Base-by-base conservation (phyloP, 1,284 basidiomycete species). In the Serendipita sp. region DNA sequence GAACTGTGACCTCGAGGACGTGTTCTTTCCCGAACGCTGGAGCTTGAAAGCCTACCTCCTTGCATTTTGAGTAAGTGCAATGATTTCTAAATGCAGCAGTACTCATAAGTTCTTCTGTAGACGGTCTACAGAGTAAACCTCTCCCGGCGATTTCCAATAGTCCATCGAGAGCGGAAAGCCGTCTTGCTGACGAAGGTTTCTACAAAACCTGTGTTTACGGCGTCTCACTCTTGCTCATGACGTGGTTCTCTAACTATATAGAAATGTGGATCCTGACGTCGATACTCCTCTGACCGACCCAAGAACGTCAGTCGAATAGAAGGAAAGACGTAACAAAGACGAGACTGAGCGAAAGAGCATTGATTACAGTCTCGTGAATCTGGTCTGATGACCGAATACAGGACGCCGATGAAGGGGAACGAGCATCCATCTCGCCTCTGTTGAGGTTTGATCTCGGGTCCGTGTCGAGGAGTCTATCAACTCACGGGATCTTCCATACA, bases 391-490 rank as follows among this genome's bases (percentile, higher is more conserved):
- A 49, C 45, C 45, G 45, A 49, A 49, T 49, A 49, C 45, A 49
- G 45, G 29, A 49, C n/a, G 45, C 45, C 45, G 45, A 49, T 58
- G 53, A 58, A 58, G 26, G 53, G 53, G 53, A 32, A 58, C 32
- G 53, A 30, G 26, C 29, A n/a, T n/a, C n/a, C 53, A 35, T 22
- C 53, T 58, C 53, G 53, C 53, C 53, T 58, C 53, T 58, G 53
- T 58, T 58, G 53, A 58, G 53, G 26, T 35, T 35, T 58, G 53
- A 58, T n/a, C 53, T 58, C 53, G 53, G 29, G 34, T 58, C 53
- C 53, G 17, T 12, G 15, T 30, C 4, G 10, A 22, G 53, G 29
- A 58, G 53, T 58, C 26, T 5, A 58, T 58, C 26, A 26, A 10
- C 53, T 35, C 53, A 30, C 53, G 26, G 29, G 53, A 35, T 58